Base-by-base conservation (phyloP, 768 basidiomycete genomes). In the Tulasnella sp. region DNA sequence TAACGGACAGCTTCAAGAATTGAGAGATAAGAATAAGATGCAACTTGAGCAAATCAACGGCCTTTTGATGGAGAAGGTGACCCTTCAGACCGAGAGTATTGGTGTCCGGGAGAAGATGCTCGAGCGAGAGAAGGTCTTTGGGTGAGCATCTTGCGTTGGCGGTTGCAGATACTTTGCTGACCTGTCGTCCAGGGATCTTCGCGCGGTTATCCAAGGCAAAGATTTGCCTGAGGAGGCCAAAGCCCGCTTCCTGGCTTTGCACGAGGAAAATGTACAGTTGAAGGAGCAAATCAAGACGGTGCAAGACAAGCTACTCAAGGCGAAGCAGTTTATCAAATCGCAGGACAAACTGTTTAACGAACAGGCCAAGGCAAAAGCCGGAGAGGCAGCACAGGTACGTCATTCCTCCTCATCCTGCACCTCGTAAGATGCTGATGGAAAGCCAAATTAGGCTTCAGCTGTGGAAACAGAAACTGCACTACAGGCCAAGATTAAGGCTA, bases 261-360 rank as follows among this genome's bases (percentile, higher is more conserved):
- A 96, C 83, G 93, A 94, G 84, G 93, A 95, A 80, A 94, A 93
- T 83, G 85, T 93, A 48, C 88, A 87, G 75, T 85, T 94, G 79
- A 93, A 93, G 82, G 93, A 93, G 84, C 90, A 93, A 74, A 85
- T 90, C 80, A 95, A 92, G 87, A 92, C 90, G 1, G 85, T 89
- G 0, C 90, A 91, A 80, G 94, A 95, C 81, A 96, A 96, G 85
- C 88, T 98, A 64, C 85, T 87, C 81, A 96, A 96, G 85, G 95
- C 96, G 6, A 92, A 92, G 83, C 88, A 97, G 94, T 96, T 97
- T 86, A 96, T 98, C 87, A 96, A 95, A 85, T 89, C 92, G 44
- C 96, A 97, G 85, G 96, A 98, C 86, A 94, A 93, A 82, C 88
- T 96, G 41, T 93, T 96, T 86, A 93, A 93, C 83, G 94, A 95